Conservation (phyloP, 345 rosid species). For the Nasturtium officinale region DNA sequence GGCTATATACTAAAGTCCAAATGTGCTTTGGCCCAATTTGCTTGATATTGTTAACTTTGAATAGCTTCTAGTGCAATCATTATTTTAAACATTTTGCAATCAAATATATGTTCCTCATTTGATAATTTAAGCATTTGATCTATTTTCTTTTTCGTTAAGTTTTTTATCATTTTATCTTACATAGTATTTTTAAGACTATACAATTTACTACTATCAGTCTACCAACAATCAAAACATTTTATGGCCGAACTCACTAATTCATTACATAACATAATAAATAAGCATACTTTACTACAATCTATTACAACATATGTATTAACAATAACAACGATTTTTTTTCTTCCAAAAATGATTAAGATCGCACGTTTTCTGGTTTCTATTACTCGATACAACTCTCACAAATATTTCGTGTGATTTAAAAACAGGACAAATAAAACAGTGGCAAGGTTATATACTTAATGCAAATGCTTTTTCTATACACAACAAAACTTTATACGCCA, state of each 20-base stretch:
- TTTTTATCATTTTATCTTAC: too few species aligned
- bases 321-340: not conserved
- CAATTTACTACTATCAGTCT: not conserved
- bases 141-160: too few species aligned
- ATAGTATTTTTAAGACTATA: too few species aligned
- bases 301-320: too few species aligned
- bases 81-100: too few species aligned
- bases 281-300: too few species aligned
- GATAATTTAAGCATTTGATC: too few species aligned
- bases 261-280: too few species aligned
- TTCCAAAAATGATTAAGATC: too few species aligned
- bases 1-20: too few species aligned
- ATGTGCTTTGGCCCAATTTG: not conserved
- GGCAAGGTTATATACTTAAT: not conserved
- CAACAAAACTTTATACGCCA: slow-evolving; percentile 20
- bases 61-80: too few species aligned
- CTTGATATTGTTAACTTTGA: not conserved
- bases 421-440: slow-evolving; percentile 1
- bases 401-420: not conserved
- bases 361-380: not conserved
- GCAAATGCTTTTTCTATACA: slow-evolving; percentile 15
- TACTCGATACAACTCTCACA: slow-evolving; percentile 6
- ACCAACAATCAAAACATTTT: not conserved
- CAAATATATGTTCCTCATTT: too few species aligned
- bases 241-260: not conserved